A percentile compares a stretch with the other conserved stretches of the same genome.
phyloP scores from a whole-genome alignment of 805 yeast genomes.

The Tetrapisispora taiwanensis region DNA sequence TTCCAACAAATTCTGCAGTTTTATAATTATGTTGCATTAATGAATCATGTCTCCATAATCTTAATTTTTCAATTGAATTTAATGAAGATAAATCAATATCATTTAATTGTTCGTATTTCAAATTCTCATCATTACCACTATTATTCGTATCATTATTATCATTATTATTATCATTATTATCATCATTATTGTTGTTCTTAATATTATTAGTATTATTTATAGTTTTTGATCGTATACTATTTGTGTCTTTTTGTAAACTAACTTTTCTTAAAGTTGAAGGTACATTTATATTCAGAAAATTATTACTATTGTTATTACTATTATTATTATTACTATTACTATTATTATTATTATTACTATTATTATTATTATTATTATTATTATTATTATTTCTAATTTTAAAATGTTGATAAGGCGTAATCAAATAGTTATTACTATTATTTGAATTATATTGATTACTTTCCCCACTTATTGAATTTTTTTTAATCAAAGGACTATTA shows the following conservation, averaged over 20 bases:
- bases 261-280: slow-evolving; percentile 26
- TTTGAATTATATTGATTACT: background rate
- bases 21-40: slow-evolving; percentile 81
- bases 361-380: slow-evolving; percentile 6
- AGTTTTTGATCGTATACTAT: background rate
- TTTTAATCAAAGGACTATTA: slow-evolving; percentile 22
- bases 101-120: background rate
- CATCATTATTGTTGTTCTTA: too few species aligned
- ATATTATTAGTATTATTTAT: background rate
- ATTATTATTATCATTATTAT: background rate
- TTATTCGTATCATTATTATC: background rate
- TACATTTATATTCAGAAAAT: slow-evolving; percentile 14
- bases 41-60: slow-evolving; percentile 93
- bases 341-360: slow-evolving; percentile 14
- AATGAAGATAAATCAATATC: slow-evolving; percentile 20
- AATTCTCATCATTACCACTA: slow-evolving; percentile 3
- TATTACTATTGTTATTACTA: slow-evolving; percentile 18
- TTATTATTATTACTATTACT: background rate
- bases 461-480: background rate
- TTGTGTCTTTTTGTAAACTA: slow-evolving; percentile 15
- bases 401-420: slow-evolving; percentile 2
- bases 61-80: slow-evolving; percentile 73
- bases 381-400: too few species aligned
- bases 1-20: slow-evolving; percentile 87
- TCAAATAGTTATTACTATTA: background rate